phyloP scores from a whole-genome alignment of 2,329 filamentous ascomycete genomes.

The Cercospora brassicicola region DNA sequence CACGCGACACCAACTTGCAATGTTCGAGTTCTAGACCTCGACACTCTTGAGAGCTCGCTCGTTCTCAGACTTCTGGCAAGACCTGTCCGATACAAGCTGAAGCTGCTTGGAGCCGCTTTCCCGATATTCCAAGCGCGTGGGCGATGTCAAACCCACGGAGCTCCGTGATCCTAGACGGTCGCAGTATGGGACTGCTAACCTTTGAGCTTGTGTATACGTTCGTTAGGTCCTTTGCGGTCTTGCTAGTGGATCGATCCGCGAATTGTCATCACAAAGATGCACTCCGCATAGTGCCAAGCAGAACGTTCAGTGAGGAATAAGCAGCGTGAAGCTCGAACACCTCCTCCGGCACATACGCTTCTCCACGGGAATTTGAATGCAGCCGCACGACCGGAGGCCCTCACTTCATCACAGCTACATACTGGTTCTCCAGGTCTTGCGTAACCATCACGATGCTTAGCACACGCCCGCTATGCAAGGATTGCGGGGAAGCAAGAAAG shows the following conservation, averaged over 20 bases:
- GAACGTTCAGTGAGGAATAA: not conserved
- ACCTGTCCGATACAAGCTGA: not conserved
- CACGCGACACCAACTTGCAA: not conserved
- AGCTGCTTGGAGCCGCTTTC: not conserved
- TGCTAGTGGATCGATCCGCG: not conserved
- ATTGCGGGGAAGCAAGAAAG: constrained; percentile 1
- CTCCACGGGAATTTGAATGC: not conserved
- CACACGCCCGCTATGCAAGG: not conserved
- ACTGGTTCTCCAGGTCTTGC: not conserved
- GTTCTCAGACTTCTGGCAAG: not conserved
- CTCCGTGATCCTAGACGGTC: not conserved
- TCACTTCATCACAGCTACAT: not conserved
- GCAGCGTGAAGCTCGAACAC: not conserved
- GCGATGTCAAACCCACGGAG: not conserved
- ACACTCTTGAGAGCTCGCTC: not conserved
- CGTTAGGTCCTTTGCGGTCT: not conserved
- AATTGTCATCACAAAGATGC: not conserved
- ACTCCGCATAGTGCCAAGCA: not conserved
- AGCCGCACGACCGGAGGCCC: not conserved
- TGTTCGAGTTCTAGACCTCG: not conserved
- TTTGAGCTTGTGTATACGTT: not conserved
- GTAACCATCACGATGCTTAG: constrained; percentile 1
- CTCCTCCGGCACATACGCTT: not conserved
- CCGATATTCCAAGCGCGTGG: not conserved
- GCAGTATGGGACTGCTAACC: not conserved